These are phyloP conservation scores for Gardenia jasminoides DNA, from an alignment of 257 asterid species.

Conservation along the genomic window DNA sequence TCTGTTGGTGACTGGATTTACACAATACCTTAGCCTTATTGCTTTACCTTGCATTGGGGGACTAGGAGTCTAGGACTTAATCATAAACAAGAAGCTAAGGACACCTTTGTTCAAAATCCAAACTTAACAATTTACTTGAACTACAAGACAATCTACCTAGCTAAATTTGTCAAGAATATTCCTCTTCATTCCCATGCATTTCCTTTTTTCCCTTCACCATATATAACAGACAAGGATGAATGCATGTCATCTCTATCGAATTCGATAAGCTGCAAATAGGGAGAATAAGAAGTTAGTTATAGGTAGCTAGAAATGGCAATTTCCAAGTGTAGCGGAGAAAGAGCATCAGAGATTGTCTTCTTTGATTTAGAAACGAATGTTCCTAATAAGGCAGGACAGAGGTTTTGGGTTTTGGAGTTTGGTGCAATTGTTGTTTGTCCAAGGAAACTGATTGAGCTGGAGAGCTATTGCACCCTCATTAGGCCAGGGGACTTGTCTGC, in stretches of 20 bases:
- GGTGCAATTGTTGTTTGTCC: slow-evolving; percentile 88
- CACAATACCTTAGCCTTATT: slow-evolving; percentile 6
- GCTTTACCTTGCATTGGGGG: slow-evolving; percentile 2
- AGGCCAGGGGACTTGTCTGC: slow-evolving; percentile 66
- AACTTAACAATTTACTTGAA: slow-evolving; percentile 56
- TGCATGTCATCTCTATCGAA: slow-evolving; percentile 5
- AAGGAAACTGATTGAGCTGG: slow-evolving; percentile 62
- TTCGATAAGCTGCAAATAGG: neutral
- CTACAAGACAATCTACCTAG: slow-evolving; percentile 70
- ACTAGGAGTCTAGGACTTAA: slow-evolving; percentile 7
- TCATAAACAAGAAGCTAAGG: slow-evolving; percentile 44
- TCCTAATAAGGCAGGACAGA: slow-evolving; percentile 59
- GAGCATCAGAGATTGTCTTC: slow-evolving; percentile 66
- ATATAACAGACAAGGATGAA: neutral
- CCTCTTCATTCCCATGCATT: slow-evolving; percentile 31
- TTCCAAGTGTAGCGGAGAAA: slow-evolving; percentile 17
- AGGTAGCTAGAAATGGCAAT: slow-evolving; percentile 29
- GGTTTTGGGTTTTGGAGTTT: slow-evolving; percentile 67
- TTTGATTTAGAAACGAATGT: slow-evolving; percentile 90
- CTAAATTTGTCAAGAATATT: slow-evolving; percentile 42
- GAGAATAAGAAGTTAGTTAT: neutral
- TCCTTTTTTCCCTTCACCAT: slow-evolving; percentile 10
- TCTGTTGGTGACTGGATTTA: slow-evolving; percentile 18
- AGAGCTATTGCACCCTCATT: slow-evolving; percentile 78
- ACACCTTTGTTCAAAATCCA: slow-evolving; percentile 48